Percentiles rank a stretch among this genome's conserved stretches.
Conservation (phyloP, 164 flowering plant genomes). For the Nymphaea thermarum region DNA sequence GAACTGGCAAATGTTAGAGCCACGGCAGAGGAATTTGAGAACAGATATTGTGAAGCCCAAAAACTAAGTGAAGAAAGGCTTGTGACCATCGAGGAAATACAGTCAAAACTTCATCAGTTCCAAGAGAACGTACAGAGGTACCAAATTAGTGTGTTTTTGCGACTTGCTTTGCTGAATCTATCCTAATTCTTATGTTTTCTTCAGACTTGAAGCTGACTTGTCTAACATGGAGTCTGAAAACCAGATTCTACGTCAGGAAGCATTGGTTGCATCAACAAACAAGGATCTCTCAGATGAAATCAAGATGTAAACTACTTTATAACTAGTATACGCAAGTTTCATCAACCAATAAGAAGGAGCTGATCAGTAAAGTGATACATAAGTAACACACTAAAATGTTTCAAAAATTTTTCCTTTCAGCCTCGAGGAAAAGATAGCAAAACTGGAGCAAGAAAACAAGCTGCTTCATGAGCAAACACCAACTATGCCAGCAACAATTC, state of each 20-base stretch:
- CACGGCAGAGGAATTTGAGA: conserved; percentile 41
- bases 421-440: conserved; percentile 33
- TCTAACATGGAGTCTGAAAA: conserved; percentile 79
- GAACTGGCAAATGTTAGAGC: conserved; percentile 31
- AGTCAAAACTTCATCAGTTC: conserved; percentile 30
- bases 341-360: not conserved
- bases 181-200: not conserved
- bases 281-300: conserved; percentile 49
- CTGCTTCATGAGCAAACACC: conserved; percentile 30
- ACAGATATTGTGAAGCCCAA: conserved; percentile 28
- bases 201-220: conserved; percentile 50
- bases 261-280: conserved; percentile 43
- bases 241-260: conserved; percentile 77
- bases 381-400: not conserved
- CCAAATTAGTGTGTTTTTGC: not conserved
- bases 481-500: conserved; percentile 23
- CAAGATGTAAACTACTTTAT: conserved; percentile 27
- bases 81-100: conserved; percentile 47
- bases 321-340: not conserved
- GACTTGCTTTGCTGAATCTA: not conserved
- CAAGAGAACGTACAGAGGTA: conserved; percentile 68
- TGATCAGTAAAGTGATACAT: not conserved
- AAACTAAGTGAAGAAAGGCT: conserved; percentile 34
- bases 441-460: conserved; percentile 59
- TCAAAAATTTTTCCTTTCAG: conserved; percentile 17